Conservation (phyloP, 345 rosid species). For the Heritiera fomes region DNA sequence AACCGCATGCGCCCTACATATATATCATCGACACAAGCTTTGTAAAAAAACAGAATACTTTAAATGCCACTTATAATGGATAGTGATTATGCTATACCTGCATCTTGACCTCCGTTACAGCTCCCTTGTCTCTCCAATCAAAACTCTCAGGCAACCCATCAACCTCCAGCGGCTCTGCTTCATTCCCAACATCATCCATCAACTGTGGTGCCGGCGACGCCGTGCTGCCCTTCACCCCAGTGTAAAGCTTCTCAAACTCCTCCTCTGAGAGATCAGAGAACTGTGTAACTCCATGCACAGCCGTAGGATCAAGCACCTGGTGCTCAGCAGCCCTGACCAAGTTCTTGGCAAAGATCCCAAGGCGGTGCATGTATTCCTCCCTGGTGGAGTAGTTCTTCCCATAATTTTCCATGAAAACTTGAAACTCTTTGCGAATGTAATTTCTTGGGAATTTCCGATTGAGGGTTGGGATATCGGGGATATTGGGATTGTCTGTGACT, state of each 20-base stretch:
- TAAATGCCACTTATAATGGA: no score
- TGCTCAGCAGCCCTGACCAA: slow-evolving; percentile 72
- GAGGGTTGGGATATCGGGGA: neutral
- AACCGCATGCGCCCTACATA: slow-evolving; percentile 75
- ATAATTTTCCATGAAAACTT: slow-evolving; percentile 52
- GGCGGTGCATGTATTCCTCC: slow-evolving; percentile 74
- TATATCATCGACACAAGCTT: neutral
- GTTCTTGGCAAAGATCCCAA: slow-evolving; percentile 68
- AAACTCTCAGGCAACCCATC: slow-evolving; percentile 65
- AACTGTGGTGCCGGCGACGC: slow-evolving; percentile 13
- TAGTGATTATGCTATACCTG: slow-evolving; percentile 45
- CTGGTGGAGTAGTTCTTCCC: slow-evolving; percentile 55
- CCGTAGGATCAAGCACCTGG: slow-evolving; percentile 73
- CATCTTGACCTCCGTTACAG: slow-evolving; percentile 80
- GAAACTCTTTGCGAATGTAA: slow-evolving; percentile 51
- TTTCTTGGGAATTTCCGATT: slow-evolving; percentile 26
- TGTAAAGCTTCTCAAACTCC: slow-evolving; percentile 67
- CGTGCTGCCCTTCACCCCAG: slow-evolving; percentile 43
- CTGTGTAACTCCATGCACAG: slow-evolving; percentile 72
- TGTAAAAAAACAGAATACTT: neutral
- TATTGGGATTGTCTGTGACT: slow-evolving; percentile 41
- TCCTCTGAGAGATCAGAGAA: slow-evolving; percentile 80
- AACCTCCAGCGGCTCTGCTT: slow-evolving; percentile 33
- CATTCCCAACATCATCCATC: slow-evolving; percentile 11
- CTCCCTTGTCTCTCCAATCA: slow-evolving; percentile 92